Percentiles rank a stretch among this genome's conserved stretches.
Conservation (phyloP, 768 basidiomycete species). For the Russula vinacea region DNA sequence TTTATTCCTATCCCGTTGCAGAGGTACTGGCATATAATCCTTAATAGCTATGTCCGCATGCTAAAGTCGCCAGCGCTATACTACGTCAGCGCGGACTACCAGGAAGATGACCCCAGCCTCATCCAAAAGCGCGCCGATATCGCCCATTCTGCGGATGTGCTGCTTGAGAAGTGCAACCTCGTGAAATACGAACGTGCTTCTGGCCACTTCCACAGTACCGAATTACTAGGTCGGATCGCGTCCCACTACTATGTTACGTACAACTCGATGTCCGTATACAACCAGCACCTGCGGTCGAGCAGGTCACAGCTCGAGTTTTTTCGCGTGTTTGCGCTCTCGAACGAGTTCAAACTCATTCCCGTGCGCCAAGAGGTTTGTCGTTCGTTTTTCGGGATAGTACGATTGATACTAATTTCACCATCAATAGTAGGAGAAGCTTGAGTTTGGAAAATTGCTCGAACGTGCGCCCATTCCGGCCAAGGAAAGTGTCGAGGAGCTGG, state of each 20-base stretch:
- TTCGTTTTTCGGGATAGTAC: conserved; percentile 10
- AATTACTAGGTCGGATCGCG: conserved; percentile 90
- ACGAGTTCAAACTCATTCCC: conserved; percentile 92
- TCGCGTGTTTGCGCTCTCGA: conserved; percentile 90
- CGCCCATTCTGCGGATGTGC: no score
- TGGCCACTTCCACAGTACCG: conserved; percentile 88
- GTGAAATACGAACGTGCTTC: conserved; percentile 88
- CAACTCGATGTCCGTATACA: no score
- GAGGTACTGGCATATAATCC: conserved; percentile 28
- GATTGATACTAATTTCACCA: not conserved
- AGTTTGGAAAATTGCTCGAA: conserved; percentile 85
- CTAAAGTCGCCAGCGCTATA: conserved; percentile 82
- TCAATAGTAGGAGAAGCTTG: conserved; percentile 69
- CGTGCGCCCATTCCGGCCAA: conserved; percentile 96
- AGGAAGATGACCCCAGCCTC: no score
- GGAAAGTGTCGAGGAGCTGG: conserved; percentile 92
- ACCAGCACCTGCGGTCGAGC: no score
- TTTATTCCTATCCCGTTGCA: conserved; percentile 11
- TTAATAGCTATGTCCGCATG: conserved; percentile 86
- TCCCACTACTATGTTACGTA: conserved; percentile 96
- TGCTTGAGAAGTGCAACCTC: no score
- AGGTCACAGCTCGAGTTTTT: conserved; percentile 91
- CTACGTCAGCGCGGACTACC: no score
- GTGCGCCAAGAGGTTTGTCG: no score
- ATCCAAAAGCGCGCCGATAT: no score